These are phyloP conservation scores for Ustilago cynodontis DNA, from an alignment of 1,284 basidiomycete species.

Conservation along the genomic window DNA sequence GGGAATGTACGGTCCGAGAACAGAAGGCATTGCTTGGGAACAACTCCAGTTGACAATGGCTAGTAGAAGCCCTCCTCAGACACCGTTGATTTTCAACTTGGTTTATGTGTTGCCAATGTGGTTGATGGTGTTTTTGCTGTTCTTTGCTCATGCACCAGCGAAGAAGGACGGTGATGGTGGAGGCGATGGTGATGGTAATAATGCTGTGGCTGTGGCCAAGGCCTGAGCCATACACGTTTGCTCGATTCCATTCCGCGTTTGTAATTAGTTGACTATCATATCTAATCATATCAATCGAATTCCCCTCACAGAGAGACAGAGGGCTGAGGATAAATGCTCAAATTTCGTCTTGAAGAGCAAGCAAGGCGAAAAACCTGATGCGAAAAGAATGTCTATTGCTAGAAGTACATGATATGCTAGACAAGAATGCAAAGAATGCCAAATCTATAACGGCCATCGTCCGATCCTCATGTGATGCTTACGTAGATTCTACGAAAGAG, in stretches of 20 bases:
- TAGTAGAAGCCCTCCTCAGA: slow-evolving; percentile 45
- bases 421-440: background rate
- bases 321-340: too few species aligned
- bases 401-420: slow-evolving; percentile 21
- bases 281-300: background rate
- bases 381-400: slow-evolving; percentile 5
- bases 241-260: background rate
- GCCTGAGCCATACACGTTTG: slow-evolving; percentile 7
- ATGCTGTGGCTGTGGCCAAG: slow-evolving; percentile 27
- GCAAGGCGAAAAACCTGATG: too few species aligned
- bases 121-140: slow-evolving; percentile 55
- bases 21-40: slow-evolving; percentile 51
- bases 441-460: background rate
- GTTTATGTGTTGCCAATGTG: slow-evolving; percentile 59
- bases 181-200: slow-evolving; percentile 1
- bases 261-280: slow-evolving; percentile 13
- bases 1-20: slow-evolving; percentile 55
- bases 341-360: too few species aligned
- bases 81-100: slow-evolving; percentile 55
- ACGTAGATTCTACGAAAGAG: slow-evolving; percentile 14
- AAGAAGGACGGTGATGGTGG: slow-evolving; percentile 18
- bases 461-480: too few species aligned
- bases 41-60: slow-evolving; percentile 55
- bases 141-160: slow-evolving; percentile 55
- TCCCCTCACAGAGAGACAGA: too few species aligned